A percentile compares a stretch with the other conserved stretches of the same genome.
Conservation (phyloP, 2,329 filamentous ascomycete genomes). For the Botrytis pseudocinerea region DNA sequence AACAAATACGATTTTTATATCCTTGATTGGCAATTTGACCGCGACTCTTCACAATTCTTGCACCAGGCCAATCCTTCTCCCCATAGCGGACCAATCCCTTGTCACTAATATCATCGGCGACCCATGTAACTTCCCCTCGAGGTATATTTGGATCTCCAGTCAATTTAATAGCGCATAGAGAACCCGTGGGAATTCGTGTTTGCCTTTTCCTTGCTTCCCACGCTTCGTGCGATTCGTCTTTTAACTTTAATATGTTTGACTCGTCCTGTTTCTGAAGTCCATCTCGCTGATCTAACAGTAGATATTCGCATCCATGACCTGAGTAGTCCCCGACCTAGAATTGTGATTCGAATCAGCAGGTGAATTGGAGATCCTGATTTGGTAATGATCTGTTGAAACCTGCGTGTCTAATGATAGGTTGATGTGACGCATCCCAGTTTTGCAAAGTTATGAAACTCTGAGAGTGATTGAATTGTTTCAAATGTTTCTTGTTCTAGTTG, state of each 20-base stretch:
- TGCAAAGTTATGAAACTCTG: background rate
- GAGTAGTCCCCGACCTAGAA: conserved; percentile 70
- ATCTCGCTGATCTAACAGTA: conserved; percentile 77
- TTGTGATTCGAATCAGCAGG: conserved; percentile 8
- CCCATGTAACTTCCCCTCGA: conserved; percentile 79
- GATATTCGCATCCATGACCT: conserved; percentile 83
- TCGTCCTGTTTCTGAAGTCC: conserved; percentile 45
- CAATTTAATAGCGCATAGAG: conserved; percentile 82
- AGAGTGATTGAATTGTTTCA: background rate
- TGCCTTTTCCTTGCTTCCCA: conserved; percentile 49
- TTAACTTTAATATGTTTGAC: conserved; percentile 44
- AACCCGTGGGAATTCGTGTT: conserved; percentile 59
- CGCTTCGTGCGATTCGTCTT: conserved; percentile 48
- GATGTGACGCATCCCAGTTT: background rate
- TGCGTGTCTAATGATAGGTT: background rate
- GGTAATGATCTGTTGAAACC: background rate
- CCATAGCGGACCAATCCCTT: conserved; percentile 64
- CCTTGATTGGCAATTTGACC: conserved; percentile 77
- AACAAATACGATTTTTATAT: conserved; percentile 67
- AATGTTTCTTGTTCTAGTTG: background rate
- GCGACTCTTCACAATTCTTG: conserved; percentile 68
- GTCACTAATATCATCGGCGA: conserved; percentile 73
- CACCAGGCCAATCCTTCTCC: conserved; percentile 71
- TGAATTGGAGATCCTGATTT: background rate
- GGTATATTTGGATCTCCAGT: conserved; percentile 92